Conservation (phyloP, 768 basidiomycete genomes). For the Scleroderma bovista region DNA sequence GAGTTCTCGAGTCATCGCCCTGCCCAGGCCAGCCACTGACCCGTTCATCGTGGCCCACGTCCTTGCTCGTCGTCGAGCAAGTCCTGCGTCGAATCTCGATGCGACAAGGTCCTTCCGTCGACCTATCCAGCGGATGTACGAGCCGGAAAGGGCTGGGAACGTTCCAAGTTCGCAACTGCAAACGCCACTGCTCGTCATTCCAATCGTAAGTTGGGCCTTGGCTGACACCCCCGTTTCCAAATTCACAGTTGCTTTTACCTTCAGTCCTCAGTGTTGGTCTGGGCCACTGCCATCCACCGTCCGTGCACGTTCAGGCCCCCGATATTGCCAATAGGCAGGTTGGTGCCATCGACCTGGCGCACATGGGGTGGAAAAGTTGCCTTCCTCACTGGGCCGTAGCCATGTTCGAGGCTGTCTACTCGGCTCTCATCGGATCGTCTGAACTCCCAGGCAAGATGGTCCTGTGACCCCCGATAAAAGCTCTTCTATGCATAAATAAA, state of each 20-base stretch:
- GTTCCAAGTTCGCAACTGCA: no score
- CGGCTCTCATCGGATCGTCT: neutral
- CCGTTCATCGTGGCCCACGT: no score
- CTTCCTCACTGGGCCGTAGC: neutral
- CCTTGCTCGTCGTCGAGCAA: no score
- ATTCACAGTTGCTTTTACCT: neutral
- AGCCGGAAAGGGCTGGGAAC: no score
- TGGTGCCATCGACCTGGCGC: neutral
- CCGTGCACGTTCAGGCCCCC: neutral
- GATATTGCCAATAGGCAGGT: neutral
- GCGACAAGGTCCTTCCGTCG: no score
- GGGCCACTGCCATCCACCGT: neutral
- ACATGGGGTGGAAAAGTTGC: neutral
- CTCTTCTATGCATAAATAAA: neutral
- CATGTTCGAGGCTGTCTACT: neutral
- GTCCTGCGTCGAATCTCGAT: no score
- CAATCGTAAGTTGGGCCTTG: neutral
- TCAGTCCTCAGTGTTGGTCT: neutral
- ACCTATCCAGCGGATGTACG: no score
- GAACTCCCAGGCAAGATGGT: neutral
- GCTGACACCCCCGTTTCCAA: neutral
- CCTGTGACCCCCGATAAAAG: neutral
- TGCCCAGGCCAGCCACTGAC: neutral
- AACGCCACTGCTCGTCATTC: neutral
- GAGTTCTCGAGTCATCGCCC: neutral